Base-by-base conservation (phyloP, 2,329 filamentous ascomycete species). In the Beauveria bassiana region DNA sequence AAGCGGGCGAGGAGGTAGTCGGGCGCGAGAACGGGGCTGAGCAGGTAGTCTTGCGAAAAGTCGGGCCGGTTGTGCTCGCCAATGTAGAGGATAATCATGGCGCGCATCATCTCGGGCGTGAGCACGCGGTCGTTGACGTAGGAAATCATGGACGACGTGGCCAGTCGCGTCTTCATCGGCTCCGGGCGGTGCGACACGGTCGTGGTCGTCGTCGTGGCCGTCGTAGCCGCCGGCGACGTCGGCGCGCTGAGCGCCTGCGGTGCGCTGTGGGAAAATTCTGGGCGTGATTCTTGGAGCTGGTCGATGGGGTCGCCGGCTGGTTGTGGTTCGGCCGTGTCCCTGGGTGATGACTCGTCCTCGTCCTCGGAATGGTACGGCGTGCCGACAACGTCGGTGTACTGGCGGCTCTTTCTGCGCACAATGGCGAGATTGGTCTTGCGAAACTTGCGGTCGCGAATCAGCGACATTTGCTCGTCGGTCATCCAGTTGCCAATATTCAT, bases 401-500 rank as follows among this genome's bases (percentile, higher is more conserved):
- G 90, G 76, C 91, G 89, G 65, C 86, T 92, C 77, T 99, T 98
- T 62, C 90, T 84, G 42, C 88, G 83, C 12, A 97, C 78, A 61
- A 98, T 89, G 28, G 85, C 83, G 62, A 83, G 82, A 70, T 97
- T 96, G 1, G 87, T 91, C 67, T 87, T 87, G 26, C 91, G 84
- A 71, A 87, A 86, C 62, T 86, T 84, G 12, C 91, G 86, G 65
- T 96, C 93, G 66, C 91, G 87, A 65, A 99, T 96, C 64, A 99
- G 77, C 0, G 91, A 86, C 91, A 98, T 96, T 72, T 99, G 93
- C 73, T 98, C 93, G 68, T 98, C 93, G 0, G 91, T 93, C 93
- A 99, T 98, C 95, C 95, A 99, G 73, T 93, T 97, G 43, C 91
- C 91, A 66, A 98, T 98, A 69, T 96, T 97, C 89, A 98, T 92